Base-by-base conservation (phyloP, 176 grass and related monocot genomes). In the Oryza punctata region DNA sequence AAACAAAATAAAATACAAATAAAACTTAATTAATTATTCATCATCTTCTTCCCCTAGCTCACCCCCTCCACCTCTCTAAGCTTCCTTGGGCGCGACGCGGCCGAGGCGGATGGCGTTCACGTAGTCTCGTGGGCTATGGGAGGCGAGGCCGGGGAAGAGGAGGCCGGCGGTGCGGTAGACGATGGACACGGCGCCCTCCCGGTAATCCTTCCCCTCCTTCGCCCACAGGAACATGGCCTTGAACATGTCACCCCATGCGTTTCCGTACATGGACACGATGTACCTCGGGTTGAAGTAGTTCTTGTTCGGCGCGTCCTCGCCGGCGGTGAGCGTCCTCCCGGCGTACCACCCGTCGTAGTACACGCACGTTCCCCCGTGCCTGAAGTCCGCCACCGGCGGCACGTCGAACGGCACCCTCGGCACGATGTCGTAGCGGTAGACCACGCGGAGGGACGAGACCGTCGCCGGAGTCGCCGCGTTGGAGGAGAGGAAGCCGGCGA, bases 371-470 rank as follows among this genome's bases (percentile, higher is more conserved):
- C 93, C 93, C 1, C 85, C 88, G 70, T 98, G 96, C 25, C 16
- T 63, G 87, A 12, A 95, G 21, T 75, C 67, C 0, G 88, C 82
- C 1, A 88, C 7, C 9, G 68, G 66, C 67, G 75, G 88, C 33
- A 72, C 38, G 76, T 95, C 89, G 61, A 91, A 95, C 10, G 96
- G 96, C 32, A 98, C 65, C 2, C 92, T 81, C 0, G 96, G 87
- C 14, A 98, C 87, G 11, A 98, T 5, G 73, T 98, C 93, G 86
- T 88, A 95, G 12, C 96, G 88, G 86, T 98, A 98, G 28, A 98
- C 93, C 52, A 87, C 77, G 7, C 96, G 82, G 15, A 57, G 46
- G 85, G 64, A 91, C 6, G 35, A 1, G 6, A 18, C 10, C n/a
- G n/a, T n/a, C n/a, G n/a, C n/a, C 32, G 32, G 32, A 14, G 40